Evolutionary conservation across 495 filamentous ascomycete genomes (phyloP).

Genomic region (Recurvomyces mirabilis): DNA sequence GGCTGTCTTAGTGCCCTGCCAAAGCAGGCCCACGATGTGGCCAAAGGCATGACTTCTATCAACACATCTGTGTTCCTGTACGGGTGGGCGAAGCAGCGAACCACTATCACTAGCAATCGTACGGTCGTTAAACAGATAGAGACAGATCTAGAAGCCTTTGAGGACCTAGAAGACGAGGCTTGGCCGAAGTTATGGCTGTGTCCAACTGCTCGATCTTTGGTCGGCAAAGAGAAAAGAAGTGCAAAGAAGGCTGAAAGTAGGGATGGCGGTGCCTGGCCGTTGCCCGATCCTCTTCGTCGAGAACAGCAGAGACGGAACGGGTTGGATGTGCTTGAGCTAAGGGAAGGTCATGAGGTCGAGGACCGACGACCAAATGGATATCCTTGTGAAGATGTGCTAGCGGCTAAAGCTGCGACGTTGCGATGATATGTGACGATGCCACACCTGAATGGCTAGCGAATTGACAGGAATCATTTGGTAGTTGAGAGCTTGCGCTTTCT

Average conservation of each 20-base stretch:
- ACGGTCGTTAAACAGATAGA: constrained; percentile 54
- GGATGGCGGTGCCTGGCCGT: neutral
- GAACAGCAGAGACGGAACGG: constrained; percentile 15
- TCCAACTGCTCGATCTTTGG: constrained; percentile 19
- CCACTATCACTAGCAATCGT: constrained; percentile 58
- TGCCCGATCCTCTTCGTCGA: constrained; percentile 13
- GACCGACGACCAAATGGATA: constrained; percentile 15
- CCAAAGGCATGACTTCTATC: constrained; percentile 42
- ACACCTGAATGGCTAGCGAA: no score
- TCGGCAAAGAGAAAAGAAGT: constrained; percentile 21
- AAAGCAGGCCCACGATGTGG: constrained; percentile 15
- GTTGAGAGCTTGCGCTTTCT: no score
- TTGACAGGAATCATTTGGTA: no score
- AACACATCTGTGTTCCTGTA: constrained; percentile 55
- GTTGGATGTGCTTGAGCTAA: constrained; percentile 7
- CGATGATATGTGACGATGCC: no score
- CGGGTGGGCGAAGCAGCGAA: constrained; percentile 49
- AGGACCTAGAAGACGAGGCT: constrained; percentile 31
- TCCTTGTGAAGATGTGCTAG: constrained; percentile 12
- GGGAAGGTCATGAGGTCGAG: constrained; percentile 8
- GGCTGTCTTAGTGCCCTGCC: constrained; percentile 15
- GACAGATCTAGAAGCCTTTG: constrained; percentile 30
- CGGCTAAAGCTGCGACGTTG: constrained; percentile 10
- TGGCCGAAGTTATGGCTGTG: constrained; percentile 21
- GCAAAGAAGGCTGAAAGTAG: constrained; percentile 1